Conservation (phyloP, 306 rosid species). For the Lathyrus oleraceus region DNA sequence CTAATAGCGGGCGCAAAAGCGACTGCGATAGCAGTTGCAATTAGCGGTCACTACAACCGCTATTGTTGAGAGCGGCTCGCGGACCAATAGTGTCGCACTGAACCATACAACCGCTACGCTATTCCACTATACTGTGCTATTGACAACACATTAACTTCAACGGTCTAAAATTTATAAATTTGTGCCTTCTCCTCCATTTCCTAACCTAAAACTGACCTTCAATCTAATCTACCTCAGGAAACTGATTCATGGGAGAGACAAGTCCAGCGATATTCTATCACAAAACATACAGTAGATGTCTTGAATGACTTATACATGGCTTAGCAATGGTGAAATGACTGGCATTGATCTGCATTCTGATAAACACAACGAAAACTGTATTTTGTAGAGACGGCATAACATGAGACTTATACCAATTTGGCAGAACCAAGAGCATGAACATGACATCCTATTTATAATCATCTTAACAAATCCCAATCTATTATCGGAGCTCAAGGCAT, state of each 20-base stretch:
- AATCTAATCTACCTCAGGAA: conserved; percentile 4
- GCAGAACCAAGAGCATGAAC: not conserved
- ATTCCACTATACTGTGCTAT: too few species aligned
- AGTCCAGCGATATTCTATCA: not conserved
- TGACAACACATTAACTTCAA: not conserved
- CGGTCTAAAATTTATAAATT: not conserved
- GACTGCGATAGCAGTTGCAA: too few species aligned
- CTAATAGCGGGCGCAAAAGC: too few species aligned
- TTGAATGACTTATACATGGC: conserved; percentile 1
- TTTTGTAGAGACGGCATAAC: not conserved
- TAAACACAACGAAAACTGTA: not conserved
- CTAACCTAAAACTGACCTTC: not conserved
- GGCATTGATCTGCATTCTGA: not conserved
- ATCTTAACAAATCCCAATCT: conserved; percentile 2
- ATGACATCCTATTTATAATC: not conserved
- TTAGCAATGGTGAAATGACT: not conserved
- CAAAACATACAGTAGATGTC: not conserved
- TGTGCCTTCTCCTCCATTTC: conserved; percentile 11
- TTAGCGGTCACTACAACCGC: too few species aligned
- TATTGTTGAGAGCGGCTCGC: too few species aligned
- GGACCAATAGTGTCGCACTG: too few species aligned
- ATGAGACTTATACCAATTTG: not conserved
- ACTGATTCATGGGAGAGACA: not conserved
- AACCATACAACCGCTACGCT: too few species aligned
- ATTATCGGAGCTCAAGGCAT: not conserved